Base-by-base conservation (phyloP, 2,329 filamentous ascomycete genomes). In the Verticillium albo-atrum region DNA sequence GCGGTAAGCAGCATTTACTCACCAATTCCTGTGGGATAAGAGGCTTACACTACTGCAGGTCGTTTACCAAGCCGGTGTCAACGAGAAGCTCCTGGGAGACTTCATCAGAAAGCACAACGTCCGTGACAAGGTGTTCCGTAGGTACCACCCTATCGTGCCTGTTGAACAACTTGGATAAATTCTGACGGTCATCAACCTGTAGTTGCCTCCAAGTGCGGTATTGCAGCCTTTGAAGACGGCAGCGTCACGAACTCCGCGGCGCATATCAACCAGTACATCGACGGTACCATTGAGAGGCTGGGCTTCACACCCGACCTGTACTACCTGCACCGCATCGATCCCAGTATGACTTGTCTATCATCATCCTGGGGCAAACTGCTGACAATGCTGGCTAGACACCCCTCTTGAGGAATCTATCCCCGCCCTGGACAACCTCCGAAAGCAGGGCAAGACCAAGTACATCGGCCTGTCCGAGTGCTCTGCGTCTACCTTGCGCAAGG, bases 91-190 rank as follows among this genome's bases (percentile, higher is more conserved):
- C 0, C 67, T 82, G 0, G 79, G 79, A 3, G 77, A 80, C 32
- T 82, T 81, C 61, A 80, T 82, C 61, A 66, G 74, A 26, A 82
- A 81, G 64, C 78, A 82, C 66, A 78, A 81, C 55, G 70, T 78
- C 10, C 76, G 79, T 2, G 78, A 81, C 58, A 80, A 81, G 62
- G 42, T 81, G n/a, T 81, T 81, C 62, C 66, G 77, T 79, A 61
- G 57, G 75, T 68, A 10, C 2, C 17, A 2, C 23, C 1, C 14
- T 26, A 34, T 26, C 57, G 3, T 32, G 50, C 26, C 34, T 47
- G 5, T 15, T 4, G 0, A 2, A 54, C n/a, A 30, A 5, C 17
- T 4, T 14, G 42, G 3, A 12, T 3, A 12, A 23, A 3, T 3
- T 14, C 30, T 55, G 23, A 57, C 17, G 26, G 10, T 3, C 20